phyloP scores from a whole-genome alignment of 139 green algal genomes.

The Micractinium sp. region DNA sequence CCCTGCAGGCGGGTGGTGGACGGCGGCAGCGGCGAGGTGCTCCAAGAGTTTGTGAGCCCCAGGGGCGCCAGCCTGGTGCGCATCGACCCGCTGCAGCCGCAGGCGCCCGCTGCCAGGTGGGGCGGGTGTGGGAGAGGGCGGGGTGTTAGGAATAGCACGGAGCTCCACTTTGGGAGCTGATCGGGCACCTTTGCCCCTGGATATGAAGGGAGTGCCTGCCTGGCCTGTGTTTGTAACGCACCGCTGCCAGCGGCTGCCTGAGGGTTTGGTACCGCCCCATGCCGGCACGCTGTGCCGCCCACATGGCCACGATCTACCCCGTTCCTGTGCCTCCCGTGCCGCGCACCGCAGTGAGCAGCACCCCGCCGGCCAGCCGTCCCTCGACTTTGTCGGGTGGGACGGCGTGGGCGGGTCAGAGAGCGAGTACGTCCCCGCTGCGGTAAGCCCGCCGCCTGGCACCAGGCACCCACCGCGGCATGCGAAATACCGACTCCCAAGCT shows the following conservation, averaged over 20 bases:
- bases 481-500: not conserved
- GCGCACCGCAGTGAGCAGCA: not conserved
- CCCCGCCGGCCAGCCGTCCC: not conserved
- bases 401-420: conserved; percentile 26
- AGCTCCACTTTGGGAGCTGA: too few relatives aligned
- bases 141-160: too few relatives aligned
- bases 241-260: too few relatives aligned
- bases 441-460: not conserved
- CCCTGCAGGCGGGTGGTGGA: conserved; percentile 27
- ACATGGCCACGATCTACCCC: too few relatives aligned
- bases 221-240: too few relatives aligned
- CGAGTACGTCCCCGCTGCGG: conserved; percentile 36
- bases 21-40: not conserved
- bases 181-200: too few relatives aligned
- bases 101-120: too few relatives aligned
- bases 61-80: not conserved
- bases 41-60: conserved; percentile 18
- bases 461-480: not conserved
- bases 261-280: too few relatives aligned
- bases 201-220: too few relatives aligned
- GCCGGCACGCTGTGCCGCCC: too few relatives aligned
- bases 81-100: not conserved
- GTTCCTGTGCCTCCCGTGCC: not conserved
- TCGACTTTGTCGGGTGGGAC: conserved; percentile 36
- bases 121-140: not conserved